Evolutionary conservation across 2,329 filamentous ascomycete genomes (phyloP), one percentile per base, ranked within the genome.

Genomic region (Canariomyces notabilis): DNA sequence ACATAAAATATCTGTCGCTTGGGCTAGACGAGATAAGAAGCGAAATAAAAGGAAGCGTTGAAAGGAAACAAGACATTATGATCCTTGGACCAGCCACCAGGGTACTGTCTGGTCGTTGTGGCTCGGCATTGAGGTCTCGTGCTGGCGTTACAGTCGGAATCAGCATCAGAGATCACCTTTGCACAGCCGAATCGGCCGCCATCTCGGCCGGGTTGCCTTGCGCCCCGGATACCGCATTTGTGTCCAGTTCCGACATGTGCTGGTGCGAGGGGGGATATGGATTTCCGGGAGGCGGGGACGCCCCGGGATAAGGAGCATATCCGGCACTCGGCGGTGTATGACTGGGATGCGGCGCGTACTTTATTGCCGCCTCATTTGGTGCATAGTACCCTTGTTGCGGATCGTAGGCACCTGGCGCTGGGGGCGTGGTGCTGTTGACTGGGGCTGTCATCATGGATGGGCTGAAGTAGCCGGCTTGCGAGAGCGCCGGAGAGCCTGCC

Each of bases 191-290:
- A 36, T 33, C 38, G 4, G 14, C 46, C 7, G 37, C 46, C 48
- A 57, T 57, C 50, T 57, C 54, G 1, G 46, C 52, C 0, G 52
- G 52, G 21, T 54, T 53, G 6, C 14, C 33, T 6, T 40, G 32
- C 15, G 40, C 44, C 2, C 54, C 52, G 8, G 40, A 20, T 31
- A 44, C 23, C 2, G 43, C 26, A 2, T 14, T 44, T 11, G 48
- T 34, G 2, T 51, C 50, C 33, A 50, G 31, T 38, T 52, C 50
- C 1, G 44, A 37, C 8, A 42, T 21, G 5, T 12, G 37, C 26
- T 31, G 15, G 36, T 51, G 49, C 2, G 41, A n/a, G 31, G 23
- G 21, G 12, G 40, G 37, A 37, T 19, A 21, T 20, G 12, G 2
- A 26, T n/a, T 31, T 8, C 33, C 18, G 8, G 34, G 40, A 15